A percentile compares a stretch with the other conserved stretches of the same genome.
Evolutionary conservation across 2,329 filamentous ascomycete species (phyloP).

Genomic region (Calonectria pteridis): DNA sequence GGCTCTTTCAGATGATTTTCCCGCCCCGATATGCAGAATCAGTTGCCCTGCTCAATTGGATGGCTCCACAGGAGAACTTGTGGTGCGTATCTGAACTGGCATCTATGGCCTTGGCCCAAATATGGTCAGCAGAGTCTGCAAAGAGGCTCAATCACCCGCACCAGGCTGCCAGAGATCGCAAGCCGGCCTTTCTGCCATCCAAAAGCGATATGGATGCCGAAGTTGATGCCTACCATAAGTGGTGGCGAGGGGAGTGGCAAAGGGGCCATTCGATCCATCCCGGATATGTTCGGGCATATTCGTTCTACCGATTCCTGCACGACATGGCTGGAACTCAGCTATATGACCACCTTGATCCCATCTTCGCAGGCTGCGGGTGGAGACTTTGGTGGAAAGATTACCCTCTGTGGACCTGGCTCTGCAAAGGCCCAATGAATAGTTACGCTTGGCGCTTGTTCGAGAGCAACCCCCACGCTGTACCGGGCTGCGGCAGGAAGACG

Average conservation of each 20-base stretch:
- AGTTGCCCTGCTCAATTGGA: not conserved
- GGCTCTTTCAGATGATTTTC: not conserved
- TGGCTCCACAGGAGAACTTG: not conserved
- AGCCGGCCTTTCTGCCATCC: not conserved
- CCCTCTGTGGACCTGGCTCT: not conserved
- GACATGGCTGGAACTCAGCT: not conserved
- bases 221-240: not conserved
- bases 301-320: not conserved
- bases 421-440: not conserved
- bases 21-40: not conserved
- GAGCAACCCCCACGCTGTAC: not conserved
- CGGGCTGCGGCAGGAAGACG: not conserved
- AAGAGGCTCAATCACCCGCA: not conserved
- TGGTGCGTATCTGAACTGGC: not conserved
- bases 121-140: not conserved
- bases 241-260: not conserved
- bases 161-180: no score
- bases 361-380: not conserved
- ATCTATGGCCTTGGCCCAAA: not conserved
- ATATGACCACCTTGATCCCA: not conserved
- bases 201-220: not conserved
- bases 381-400: not conserved
- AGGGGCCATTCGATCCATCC: not conserved
- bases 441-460: not conserved
- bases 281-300: not conserved